These are phyloP conservation scores for Trichosporon inkin DNA, from an alignment of 1,284 basidiomycete genomes.

Conservation along the genomic window DNA sequence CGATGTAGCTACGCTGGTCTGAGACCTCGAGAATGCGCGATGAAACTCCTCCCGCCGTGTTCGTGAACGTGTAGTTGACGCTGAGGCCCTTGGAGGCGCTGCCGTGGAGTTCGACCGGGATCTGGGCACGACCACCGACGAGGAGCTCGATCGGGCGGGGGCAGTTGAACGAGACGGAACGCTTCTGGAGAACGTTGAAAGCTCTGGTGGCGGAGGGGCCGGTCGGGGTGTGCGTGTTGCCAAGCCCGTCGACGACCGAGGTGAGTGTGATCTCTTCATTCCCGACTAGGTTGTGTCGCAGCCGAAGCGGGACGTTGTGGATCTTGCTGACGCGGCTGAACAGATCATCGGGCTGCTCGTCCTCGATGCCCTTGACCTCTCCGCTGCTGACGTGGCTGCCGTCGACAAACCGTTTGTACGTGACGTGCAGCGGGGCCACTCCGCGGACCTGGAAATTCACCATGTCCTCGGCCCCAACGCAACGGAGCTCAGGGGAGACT, in stretches of 20 bases:
- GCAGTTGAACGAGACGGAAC: conserved; percentile 67
- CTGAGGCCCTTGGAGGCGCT: conserved; percentile 20
- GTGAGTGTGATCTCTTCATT: conserved; percentile 50
- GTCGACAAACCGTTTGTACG: conserved; percentile 60
- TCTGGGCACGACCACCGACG: conserved; percentile 48
- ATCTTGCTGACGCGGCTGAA: conserved; percentile 36
- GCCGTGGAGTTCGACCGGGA: conserved; percentile 32
- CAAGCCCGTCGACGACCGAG: conserved; percentile 50
- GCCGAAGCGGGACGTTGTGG: conserved; percentile 39
- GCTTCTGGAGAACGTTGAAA: conserved; percentile 70
- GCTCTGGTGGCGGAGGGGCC: conserved; percentile 53
- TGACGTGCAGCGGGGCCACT: conserved; percentile 70
- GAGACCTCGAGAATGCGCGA: conserved; percentile 50
- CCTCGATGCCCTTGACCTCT: conserved; percentile 77
- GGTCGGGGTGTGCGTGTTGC: conserved; percentile 51
- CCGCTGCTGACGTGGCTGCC: conserved; percentile 58
- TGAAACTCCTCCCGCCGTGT: conserved; percentile 14
- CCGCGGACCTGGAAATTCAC: conserved; percentile 66
- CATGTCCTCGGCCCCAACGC: conserved; percentile 64
- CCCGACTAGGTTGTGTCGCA: conserved; percentile 40
- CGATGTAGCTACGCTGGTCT: conserved; percentile 55
- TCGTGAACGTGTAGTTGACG: conserved; percentile 29
- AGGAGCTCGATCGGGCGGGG: conserved; percentile 69
- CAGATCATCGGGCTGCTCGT: conserved; percentile 35
- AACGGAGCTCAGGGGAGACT: conserved; percentile 56